Percentiles rank a stretch among this genome's conserved stretches.
Conservation (phyloP, 2,329 filamentous ascomycete genomes). For the Diaporthe caulivora region DNA sequence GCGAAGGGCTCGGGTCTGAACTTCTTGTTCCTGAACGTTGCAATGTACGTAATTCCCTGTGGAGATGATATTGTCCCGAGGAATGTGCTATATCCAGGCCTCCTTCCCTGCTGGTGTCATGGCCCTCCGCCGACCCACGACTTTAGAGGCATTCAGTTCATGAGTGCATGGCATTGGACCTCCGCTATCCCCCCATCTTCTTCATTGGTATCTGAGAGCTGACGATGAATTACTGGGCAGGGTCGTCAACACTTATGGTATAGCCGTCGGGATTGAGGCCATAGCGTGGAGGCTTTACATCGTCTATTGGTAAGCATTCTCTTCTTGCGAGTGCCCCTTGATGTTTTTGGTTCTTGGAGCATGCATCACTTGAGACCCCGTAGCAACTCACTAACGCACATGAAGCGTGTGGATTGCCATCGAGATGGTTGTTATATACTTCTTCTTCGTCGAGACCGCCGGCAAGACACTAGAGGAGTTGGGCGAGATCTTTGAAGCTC, state of each 20-base stretch:
- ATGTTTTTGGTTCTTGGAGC: background rate
- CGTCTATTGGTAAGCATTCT: conserved; percentile 51
- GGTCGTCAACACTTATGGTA: conserved; percentile 58
- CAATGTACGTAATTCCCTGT: conserved; percentile 43
- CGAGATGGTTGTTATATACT: conserved; percentile 56
- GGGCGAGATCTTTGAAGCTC: conserved; percentile 34
- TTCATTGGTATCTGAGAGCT: background rate
- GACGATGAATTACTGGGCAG: background rate
- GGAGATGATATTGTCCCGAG: no score
- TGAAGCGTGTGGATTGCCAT: conserved; percentile 52
- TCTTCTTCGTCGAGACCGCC: conserved; percentile 62
- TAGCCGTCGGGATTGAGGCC: conserved; percentile 57
- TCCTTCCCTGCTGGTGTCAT: background rate
- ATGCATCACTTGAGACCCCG: background rate
- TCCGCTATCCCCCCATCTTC: background rate
- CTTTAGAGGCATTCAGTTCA: background rate
- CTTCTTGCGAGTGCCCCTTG: background rate
- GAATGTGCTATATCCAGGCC: background rate
- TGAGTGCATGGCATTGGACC: background rate
- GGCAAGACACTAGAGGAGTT: conserved; percentile 45
- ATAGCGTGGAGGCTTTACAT: conserved; percentile 66
- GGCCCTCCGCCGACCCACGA: background rate
- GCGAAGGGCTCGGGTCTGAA: conserved; percentile 59
- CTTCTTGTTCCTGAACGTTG: conserved; percentile 56
- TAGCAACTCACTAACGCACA: background rate